phyloP scores from a whole-genome alignment of 768 basidiomycete genomes.

The Boletus fagicola region DNA sequence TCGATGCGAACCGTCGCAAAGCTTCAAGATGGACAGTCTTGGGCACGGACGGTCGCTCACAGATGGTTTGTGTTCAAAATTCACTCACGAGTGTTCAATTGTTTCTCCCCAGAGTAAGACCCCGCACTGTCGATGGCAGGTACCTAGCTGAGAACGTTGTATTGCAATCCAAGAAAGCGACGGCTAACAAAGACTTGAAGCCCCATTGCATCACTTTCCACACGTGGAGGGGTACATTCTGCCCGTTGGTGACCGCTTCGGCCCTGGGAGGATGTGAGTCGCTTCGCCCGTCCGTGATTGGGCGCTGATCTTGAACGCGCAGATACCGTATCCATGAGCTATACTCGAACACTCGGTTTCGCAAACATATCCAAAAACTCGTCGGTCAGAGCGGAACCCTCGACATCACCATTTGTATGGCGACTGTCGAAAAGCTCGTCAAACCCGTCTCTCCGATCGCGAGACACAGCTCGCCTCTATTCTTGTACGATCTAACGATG shows the following conservation, averaged over 20 bases:
- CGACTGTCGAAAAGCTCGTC: slow-evolving; percentile 47
- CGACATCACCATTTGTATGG: slow-evolving; percentile 61
- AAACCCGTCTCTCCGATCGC: slow-evolving; percentile 42
- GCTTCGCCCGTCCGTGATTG: too few relatives aligned
- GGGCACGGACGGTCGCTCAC: too few relatives aligned
- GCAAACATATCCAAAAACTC: slow-evolving; percentile 46
- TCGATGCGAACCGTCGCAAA: too few relatives aligned
- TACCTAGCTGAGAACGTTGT: slow-evolving; percentile 52
- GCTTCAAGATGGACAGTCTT: too few relatives aligned
- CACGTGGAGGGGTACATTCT: slow-evolving; percentile 61
- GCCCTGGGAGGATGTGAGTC: slow-evolving; percentile 49
- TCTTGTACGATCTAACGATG: neutral
- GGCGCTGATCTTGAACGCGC: neutral
- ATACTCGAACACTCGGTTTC: slow-evolving; percentile 51
- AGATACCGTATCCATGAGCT: slow-evolving; percentile 42
- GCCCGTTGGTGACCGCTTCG: slow-evolving; percentile 13
- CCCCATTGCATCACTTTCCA: slow-evolving; percentile 47
- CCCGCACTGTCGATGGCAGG: too few relatives aligned
- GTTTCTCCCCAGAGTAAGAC: too few relatives aligned
- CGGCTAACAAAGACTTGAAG: slow-evolving; percentile 6
- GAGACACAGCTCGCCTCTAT: slow-evolving; percentile 43
- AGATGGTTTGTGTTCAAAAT: too few relatives aligned
- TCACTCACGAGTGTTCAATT: too few relatives aligned
- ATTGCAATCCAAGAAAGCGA: slow-evolving; percentile 29
- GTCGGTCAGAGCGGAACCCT: slow-evolving; percentile 55